Evolutionary conservation across 345 rosid genomes (phyloP).

Genomic region (Hypericum perforatum): DNA sequence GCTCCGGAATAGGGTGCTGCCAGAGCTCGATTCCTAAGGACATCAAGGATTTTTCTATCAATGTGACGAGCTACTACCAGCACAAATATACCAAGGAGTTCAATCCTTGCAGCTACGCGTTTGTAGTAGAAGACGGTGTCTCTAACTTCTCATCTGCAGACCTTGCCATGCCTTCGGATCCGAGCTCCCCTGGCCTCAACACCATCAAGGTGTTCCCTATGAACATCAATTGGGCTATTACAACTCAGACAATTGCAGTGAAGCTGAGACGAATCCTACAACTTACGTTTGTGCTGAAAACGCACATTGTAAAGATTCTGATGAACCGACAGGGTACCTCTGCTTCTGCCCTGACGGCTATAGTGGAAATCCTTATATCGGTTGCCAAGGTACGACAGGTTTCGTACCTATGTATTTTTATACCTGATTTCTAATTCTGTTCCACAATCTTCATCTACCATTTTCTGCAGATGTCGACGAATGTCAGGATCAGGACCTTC

Average conservation of each 20-base stretch:
- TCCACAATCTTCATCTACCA: not conserved
- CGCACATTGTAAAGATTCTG: not conserved
- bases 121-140: slow-evolving; percentile 10
- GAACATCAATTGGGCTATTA: not conserved
- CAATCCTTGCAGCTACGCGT: slow-evolving; percentile 24
- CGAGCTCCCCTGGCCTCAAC: not conserved
- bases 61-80: not conserved
- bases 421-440: not conserved
- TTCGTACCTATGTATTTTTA: not conserved
- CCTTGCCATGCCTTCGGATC: too few species aligned
- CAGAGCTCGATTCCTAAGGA: slow-evolving; percentile 7
- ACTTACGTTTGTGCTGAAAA: not conserved
- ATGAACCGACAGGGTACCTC: slow-evolving; percentile 9
- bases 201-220: not conserved
- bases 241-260: not conserved
- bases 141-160: too few species aligned
- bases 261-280: not conserved
- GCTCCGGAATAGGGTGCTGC: slow-evolving; percentile 12
- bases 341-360: slow-evolving; percentile 19
- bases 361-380: slow-evolving; percentile 10
- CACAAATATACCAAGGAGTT: not conserved
- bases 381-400: slow-evolving; percentile 17
- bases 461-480: not conserved
- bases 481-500: not conserved
- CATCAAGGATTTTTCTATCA: not conserved